A percentile compares a stretch with the other conserved stretches of the same genome.
Evolutionary conservation across 2,329 filamentous ascomycete genomes (phyloP).

Genomic region (Bipolaris zeicola): DNA sequence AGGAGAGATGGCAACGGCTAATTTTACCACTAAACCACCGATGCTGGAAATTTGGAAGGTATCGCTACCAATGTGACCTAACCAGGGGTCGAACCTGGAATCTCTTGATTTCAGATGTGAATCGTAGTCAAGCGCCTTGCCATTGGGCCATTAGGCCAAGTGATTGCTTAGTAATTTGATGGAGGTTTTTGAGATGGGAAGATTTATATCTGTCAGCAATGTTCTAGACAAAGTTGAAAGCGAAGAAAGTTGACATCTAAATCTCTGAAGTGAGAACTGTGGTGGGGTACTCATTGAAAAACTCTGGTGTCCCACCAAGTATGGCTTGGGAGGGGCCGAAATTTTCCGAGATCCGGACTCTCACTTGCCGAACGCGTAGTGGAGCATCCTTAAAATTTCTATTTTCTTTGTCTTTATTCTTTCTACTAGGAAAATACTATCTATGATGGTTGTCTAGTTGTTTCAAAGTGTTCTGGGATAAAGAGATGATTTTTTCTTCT

Average conservation of each 20-base stretch:
- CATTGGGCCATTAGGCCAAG: conserved; percentile 56
- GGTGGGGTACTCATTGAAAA: not conserved
- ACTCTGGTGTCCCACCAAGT: not conserved
- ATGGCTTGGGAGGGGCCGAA: not conserved
- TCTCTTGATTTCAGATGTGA: conserved; percentile 34
- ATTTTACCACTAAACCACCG: conserved; percentile 43
- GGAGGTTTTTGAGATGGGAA: rapidly evolving
- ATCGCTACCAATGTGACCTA: conserved; percentile 6
- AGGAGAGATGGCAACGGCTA: conserved; percentile 34
- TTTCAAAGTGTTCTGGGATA: too few species aligned
- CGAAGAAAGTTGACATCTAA: not conserved
- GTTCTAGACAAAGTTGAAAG: rapidly evolving
- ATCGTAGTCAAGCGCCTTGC: conserved; percentile 63
- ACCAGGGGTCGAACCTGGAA: conserved; percentile 32
- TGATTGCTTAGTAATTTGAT: conserved; percentile 15
- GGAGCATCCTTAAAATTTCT: not conserved
- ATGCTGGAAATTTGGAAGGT: conserved; percentile 18
- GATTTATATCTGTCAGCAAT: not conserved
- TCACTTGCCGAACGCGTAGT: not conserved
- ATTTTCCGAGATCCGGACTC: not conserved
- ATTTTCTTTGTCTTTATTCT: not conserved
- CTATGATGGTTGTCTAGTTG: not conserved
- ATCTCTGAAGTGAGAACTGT: not conserved
- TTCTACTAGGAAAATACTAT: not conserved
- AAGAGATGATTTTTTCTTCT: too few species aligned